Percentiles rank a stretch among this genome's conserved stretches.
Evolutionary conservation across 1,284 basidiomycete genomes (phyloP).

Genomic region (Ustilago curta): DNA sequence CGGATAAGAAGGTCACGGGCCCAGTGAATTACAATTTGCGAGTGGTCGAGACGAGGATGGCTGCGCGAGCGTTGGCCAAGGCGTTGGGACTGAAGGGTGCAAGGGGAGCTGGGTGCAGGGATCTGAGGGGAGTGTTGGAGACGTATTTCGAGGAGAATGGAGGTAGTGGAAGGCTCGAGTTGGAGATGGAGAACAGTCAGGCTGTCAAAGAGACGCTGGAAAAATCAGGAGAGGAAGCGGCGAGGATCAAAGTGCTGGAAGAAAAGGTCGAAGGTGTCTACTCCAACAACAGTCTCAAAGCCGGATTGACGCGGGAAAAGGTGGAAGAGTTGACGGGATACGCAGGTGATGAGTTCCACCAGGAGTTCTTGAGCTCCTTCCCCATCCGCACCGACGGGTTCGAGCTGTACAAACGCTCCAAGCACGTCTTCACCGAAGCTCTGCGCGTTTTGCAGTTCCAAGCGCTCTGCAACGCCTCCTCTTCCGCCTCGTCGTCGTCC

Average conservation of each 20-base stretch:
- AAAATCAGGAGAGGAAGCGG: conserved; percentile 57
- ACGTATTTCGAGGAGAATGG: conserved; percentile 54
- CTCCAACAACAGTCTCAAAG: conserved; percentile 6
- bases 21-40: conserved; percentile 68
- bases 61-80: conserved; percentile 47
- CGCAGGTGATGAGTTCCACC: conserved; percentile 51
- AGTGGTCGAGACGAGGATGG: conserved; percentile 65
- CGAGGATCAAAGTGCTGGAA: conserved; percentile 52
- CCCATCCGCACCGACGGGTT: conserved; percentile 63
- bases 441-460: conserved; percentile 62
- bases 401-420: conserved; percentile 53
- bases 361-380: conserved; percentile 60
- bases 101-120: conserved; percentile 12
- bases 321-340: conserved; percentile 59
- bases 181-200: conserved; percentile 33
- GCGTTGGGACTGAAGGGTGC: conserved; percentile 30
- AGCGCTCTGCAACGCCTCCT: conserved; percentile 32
- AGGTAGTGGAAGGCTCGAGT: conserved; percentile 18
- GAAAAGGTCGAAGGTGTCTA: conserved; percentile 40
- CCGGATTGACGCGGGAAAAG: conserved; percentile 39
- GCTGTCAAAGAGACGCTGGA: conserved; percentile 39
- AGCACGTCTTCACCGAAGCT: conserved; percentile 65
- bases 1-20: conserved; percentile 67
- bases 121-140: conserved; percentile 58
- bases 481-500: neutral